Evolutionary conservation across 2,329 filamentous ascomycete genomes (phyloP).

Genomic region (Aspergillus viridinutans): DNA sequence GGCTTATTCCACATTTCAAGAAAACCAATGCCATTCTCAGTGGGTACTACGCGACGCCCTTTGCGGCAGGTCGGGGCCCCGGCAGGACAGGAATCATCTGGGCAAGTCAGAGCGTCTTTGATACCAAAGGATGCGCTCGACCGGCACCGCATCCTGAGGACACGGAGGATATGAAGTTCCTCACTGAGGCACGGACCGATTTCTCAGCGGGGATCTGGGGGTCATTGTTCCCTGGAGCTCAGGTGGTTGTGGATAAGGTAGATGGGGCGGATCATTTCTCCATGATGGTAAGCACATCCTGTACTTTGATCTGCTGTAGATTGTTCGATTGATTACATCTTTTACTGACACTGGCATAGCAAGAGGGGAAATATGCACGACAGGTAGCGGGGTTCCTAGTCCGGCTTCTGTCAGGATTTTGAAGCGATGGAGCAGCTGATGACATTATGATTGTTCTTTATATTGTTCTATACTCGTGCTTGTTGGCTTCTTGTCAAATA

Average conservation of each 20-base stretch:
- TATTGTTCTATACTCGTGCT: too few relatives aligned
- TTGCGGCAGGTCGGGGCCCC: neutral
- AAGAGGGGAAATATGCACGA: too few relatives aligned
- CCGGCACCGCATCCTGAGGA: neutral
- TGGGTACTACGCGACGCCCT: neutral
- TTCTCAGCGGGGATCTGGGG: neutral
- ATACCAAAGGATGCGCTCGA: neutral
- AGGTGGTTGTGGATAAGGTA: neutral
- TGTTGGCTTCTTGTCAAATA: too few relatives aligned
- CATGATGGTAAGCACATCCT: neutral
- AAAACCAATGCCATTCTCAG: neutral
- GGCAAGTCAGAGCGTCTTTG: neutral
- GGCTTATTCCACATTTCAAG: too few relatives aligned
- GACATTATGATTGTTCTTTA: too few relatives aligned
- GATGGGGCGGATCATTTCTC: neutral
- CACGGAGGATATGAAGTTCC: neutral
- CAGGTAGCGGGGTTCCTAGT: too few relatives aligned
- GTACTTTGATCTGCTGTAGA: too few relatives aligned
- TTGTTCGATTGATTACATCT: too few relatives aligned
- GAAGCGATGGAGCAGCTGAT: too few relatives aligned
- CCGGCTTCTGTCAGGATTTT: too few relatives aligned
- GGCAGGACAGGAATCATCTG: neutral
- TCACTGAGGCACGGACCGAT: neutral
- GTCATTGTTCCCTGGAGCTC: neutral
- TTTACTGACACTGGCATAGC: too few relatives aligned